These are phyloP conservation scores for Chrysanthemum lavandulifolium DNA, from an alignment of 129 eudicot genomes.

Conservation along the genomic window DNA sequence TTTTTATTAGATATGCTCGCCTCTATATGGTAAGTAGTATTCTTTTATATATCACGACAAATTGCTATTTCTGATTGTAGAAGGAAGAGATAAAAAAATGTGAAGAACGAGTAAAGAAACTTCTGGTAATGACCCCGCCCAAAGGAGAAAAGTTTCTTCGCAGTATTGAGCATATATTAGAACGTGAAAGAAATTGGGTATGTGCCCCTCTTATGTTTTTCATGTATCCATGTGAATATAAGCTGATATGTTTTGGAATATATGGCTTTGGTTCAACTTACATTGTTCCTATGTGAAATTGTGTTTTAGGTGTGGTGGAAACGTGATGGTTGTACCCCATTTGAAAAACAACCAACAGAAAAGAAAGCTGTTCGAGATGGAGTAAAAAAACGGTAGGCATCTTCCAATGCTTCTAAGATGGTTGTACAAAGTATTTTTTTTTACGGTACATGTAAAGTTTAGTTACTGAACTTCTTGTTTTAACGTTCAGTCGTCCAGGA, in stretches of 20 bases:
- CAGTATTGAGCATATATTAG: slow-evolving; percentile 86
- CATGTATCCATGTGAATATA: not conserved
- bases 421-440: not conserved
- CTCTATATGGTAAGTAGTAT: not conserved
- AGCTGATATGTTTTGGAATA: slow-evolving; percentile 1
- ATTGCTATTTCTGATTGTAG: slow-evolving; percentile 36
- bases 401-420: slow-evolving; percentile 1
- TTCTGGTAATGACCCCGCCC: slow-evolving; percentile 86
- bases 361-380: slow-evolving; percentile 72
- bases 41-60: not conserved
- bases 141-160: slow-evolving; percentile 82
- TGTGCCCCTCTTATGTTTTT: slow-evolving; percentile 18
- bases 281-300: slow-evolving; percentile 11
- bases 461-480: slow-evolving; percentile 13
- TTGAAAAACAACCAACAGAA: slow-evolving; percentile 77
- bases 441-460: not conserved
- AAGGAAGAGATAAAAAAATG: slow-evolving; percentile 78
- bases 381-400: slow-evolving; percentile 62
- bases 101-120: slow-evolving; percentile 90
- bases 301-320: slow-evolving; percentile 92
- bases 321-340: slow-evolving; percentile 94
- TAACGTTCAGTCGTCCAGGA: slow-evolving; percentile 66
- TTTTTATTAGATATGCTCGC: not conserved
- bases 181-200: slow-evolving; percentile 97
- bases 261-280: not conserved